phyloP scores from a whole-genome alignment of 2,329 filamentous ascomycete species.

The Diplodia corticola region DNA sequence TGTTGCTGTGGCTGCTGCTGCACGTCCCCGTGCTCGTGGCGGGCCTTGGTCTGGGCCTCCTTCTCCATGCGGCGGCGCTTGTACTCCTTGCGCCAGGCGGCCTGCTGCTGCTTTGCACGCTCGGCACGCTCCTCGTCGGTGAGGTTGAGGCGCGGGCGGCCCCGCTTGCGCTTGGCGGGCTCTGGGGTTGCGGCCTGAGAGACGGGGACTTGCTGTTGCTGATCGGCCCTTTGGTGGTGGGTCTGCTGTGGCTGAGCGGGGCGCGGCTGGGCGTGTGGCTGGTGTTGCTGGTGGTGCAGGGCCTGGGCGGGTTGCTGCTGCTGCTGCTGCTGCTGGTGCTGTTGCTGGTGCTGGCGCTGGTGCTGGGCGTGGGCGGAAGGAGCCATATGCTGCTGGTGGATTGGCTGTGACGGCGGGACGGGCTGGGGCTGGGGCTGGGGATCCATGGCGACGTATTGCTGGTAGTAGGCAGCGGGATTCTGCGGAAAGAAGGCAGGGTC shows the following conservation, averaged over 20 bases:
- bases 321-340: not conserved
- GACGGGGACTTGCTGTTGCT: not conserved
- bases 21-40: constrained; percentile 46
- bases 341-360: not conserved
- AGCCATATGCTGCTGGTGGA: too few species aligned
- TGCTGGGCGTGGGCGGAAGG: not conserved
- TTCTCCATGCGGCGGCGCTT: constrained; percentile 2
- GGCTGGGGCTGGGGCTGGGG: not conserved
- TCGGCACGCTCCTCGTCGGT: constrained; percentile 20
- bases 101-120: constrained; percentile 18
- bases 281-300: not conserved
- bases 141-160: constrained; percentile 22
- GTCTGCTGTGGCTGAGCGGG: not conserved
- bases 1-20: constrained; percentile 5
- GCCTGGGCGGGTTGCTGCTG: not conserved
- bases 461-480: constrained; percentile 5
- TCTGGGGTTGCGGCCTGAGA: not conserved
- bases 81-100: constrained; percentile 20
- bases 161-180: constrained; percentile 18
- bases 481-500: constrained; percentile 4
- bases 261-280: not conserved
- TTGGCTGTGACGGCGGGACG: not conserved
- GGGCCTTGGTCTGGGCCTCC: constrained; percentile 55
- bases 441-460: not conserved
- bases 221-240: not conserved